phyloP scores from a whole-genome alignment of 2,329 filamentous ascomycete species.

The Ilyonectria mors-panacis region DNA sequence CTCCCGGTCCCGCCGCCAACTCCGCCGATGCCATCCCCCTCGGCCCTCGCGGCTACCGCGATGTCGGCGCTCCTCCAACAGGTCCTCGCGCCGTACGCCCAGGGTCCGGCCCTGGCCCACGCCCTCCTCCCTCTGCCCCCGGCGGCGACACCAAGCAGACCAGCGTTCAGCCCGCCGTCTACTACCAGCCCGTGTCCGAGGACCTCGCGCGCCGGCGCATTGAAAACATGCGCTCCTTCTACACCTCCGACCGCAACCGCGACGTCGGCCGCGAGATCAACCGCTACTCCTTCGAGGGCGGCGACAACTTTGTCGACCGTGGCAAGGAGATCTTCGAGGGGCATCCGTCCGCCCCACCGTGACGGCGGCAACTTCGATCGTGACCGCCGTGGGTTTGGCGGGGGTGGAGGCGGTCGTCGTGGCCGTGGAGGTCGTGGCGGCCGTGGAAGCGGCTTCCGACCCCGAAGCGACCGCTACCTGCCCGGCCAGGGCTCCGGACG shows the following conservation, averaged over 20 bases:
- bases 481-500: constrained; percentile 45
- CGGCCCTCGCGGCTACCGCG: constrained; percentile 52
- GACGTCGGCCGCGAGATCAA: constrained; percentile 69
- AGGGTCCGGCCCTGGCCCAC: constrained; percentile 49
- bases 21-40: constrained; percentile 55
- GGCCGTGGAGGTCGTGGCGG: constrained; percentile 43
- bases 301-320: constrained; percentile 77
- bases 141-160: constrained; percentile 54
- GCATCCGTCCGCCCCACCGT: constrained; percentile 72
- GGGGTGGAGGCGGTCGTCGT: constrained; percentile 48
- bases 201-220: constrained; percentile 76
- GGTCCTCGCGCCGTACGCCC: constrained; percentile 58
- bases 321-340: constrained; percentile 79
- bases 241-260: constrained; percentile 58
- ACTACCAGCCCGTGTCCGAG: constrained; percentile 72
- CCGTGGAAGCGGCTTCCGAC: constrained; percentile 50
- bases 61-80: constrained; percentile 45
- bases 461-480: constrained; percentile 53
- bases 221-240: constrained; percentile 66
- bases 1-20: constrained; percentile 37
- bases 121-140: constrained; percentile 38
- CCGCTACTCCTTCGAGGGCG: constrained; percentile 81
- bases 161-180: constrained; percentile 58
- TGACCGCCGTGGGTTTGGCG: constrained; percentile 55
- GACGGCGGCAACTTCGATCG: constrained; percentile 56